Evolutionary conservation across 139 green algal species (phyloP), one percentile per base, ranked within the genome.

Genomic region (Edaphochlamys debaryana): DNA sequence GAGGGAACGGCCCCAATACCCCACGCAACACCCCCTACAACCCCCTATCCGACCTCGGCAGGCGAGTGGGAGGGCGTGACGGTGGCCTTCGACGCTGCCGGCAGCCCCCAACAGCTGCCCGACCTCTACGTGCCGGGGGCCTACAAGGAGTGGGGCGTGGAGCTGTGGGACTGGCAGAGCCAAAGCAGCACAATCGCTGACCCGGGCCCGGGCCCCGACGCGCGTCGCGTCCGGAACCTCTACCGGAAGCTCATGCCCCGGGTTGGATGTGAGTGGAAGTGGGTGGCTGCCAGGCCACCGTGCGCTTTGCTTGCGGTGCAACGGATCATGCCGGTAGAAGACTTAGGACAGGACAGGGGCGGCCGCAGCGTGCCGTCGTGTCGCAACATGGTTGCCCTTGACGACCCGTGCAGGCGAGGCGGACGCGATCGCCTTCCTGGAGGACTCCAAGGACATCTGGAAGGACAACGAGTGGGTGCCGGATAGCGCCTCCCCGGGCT

Each of bases 131-230:
- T 93, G 30, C 90, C 89, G 0, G 80, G 90, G 37, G 93, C 93
- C 5, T 96, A 90, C 76, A 76, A 86, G 0, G 93, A 96, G 32
- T 96, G 93, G 75, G 77, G 86, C 9, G 91, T 97, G 8, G 76
- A 89, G 52, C 67, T 96, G 64, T 88, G 63, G 23, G 93, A 96
- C 82, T 97, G 94, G 94, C 93, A 96, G 80, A 90, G 82, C 7
- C 92, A 95, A 71, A 93, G 88, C 87, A 96, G 93, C 88, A 34
- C 80, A 38, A 4, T 80, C 0, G 40, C 40, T 8, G 32, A 52
- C 7, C 40, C n/a, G 15, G 41, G 11, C 27, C 38, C 37, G 19
- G 58, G 15, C 45, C n/a, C n/a, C 34, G 41, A 23, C 4, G 73
- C 3, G 23, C 40, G 54, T 11, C 34, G 56, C 29, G 40, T 81